phyloP scores from a whole-genome alignment of 2,329 filamentous ascomycete species.

The Dryadomyces sulphureus region DNA sequence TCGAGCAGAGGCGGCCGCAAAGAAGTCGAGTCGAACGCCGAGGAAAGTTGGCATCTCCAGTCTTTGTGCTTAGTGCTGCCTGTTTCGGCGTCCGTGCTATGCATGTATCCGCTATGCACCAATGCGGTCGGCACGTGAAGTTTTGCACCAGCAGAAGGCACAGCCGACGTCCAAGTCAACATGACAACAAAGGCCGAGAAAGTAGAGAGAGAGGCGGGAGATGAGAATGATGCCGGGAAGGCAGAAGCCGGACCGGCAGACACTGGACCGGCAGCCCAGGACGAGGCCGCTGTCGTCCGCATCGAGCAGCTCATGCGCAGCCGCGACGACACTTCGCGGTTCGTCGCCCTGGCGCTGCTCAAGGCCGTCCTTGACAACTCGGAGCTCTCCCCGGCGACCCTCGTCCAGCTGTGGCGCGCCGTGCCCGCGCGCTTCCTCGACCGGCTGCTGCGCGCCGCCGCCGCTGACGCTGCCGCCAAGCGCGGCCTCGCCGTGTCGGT shows the following conservation, averaged over 20 bases:
- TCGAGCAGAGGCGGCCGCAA: not conserved
- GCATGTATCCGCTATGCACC: too few species aligned
- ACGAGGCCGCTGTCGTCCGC: conserved; percentile 23
- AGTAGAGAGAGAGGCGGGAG: too few species aligned
- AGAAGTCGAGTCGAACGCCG: not conserved
- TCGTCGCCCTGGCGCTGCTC: conserved; percentile 51
- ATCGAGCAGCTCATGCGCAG: conserved; percentile 40
- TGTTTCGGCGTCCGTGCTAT: too few species aligned
- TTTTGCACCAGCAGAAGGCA: too few species aligned
- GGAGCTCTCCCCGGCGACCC: conserved; percentile 10
- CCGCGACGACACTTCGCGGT: conserved; percentile 52
- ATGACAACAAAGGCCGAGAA: too few species aligned
- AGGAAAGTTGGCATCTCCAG: too few species aligned
- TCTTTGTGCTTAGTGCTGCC: too few species aligned
- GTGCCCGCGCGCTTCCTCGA: conserved; percentile 50
- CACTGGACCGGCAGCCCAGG: too few species aligned
- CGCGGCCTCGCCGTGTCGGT: conserved; percentile 48
- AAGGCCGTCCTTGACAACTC: conserved; percentile 48
- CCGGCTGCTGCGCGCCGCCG: conserved; percentile 33
- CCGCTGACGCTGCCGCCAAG: conserved; percentile 41
- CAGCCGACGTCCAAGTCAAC: too few species aligned
- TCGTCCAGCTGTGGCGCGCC: conserved; percentile 41
- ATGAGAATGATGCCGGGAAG: too few species aligned
- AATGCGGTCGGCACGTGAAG: too few species aligned
- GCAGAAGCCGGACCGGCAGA: too few species aligned